phyloP scores from a whole-genome alignment of 805 yeast genomes.

The Candida germanica region DNA sequence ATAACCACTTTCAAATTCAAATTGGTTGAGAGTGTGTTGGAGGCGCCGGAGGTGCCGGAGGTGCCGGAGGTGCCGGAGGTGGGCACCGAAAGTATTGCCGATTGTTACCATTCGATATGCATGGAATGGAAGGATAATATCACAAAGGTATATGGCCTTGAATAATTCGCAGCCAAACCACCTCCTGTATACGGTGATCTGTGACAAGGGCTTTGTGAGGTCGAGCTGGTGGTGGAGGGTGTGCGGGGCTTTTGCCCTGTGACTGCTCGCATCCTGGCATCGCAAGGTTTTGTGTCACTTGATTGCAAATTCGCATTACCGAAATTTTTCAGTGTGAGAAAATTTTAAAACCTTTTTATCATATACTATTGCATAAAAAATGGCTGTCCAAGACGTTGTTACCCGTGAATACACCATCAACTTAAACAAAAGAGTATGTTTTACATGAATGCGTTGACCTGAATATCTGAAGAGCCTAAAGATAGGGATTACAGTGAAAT shows the following conservation, averaged over 20 bases:
- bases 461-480: too few species aligned
- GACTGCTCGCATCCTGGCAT: neutral
- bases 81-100: neutral
- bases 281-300: conserved; percentile 8
- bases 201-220: too few species aligned
- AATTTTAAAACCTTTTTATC: conserved; percentile 9
- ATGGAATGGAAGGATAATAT: conserved; percentile 25
- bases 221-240: too few species aligned
- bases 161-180: conserved; percentile 11
- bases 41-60: neutral
- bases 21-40: conserved; percentile 5
- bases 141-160: conserved; percentile 34
- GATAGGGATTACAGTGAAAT: neutral
- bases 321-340: conserved; percentile 14
- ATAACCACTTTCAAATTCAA: conserved; percentile 15
- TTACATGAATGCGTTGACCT: too few species aligned
- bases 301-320: conserved; percentile 1
- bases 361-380: conserved; percentile 21
- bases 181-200: too few species aligned
- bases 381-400: conserved; percentile 97
- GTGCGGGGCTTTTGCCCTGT: too few species aligned
- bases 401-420: conserved; percentile 99
- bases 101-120: neutral
- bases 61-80: neutral
- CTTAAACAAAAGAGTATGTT: conserved; percentile 97